Evolutionary conservation across 345 rosid genomes (phyloP).

Genomic region (Corchorus olitorius): DNA sequence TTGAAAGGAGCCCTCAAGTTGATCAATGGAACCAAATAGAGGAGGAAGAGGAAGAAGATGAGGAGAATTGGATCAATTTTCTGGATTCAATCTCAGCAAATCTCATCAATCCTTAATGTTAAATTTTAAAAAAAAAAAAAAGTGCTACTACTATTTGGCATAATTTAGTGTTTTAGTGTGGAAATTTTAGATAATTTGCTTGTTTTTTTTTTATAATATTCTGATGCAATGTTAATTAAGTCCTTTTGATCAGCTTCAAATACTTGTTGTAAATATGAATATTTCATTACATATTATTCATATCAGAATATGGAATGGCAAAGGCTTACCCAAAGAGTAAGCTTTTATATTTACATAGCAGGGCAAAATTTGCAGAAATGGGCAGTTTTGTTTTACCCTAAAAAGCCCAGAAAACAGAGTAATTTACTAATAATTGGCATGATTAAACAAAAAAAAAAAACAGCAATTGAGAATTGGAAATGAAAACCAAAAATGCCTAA

Average conservation of each 20-base stretch:
- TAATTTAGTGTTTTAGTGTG: constrained; percentile 2
- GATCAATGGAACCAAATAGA: constrained; percentile 40
- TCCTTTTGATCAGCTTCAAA: constrained; percentile 18
- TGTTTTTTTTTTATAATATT: constrained; percentile 14
- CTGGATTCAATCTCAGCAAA: constrained; percentile 61
- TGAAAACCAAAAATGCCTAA: no score
- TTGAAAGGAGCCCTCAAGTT: constrained; percentile 46
- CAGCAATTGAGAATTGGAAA: no score
- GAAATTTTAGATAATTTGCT: constrained; percentile 4
- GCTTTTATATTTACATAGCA: background rate
- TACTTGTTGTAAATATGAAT: constrained; percentile 29
- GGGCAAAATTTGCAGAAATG: background rate
- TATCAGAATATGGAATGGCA: background rate
- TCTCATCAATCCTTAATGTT: constrained; percentile 40
- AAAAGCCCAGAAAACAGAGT: no score
- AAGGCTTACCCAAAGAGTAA: constrained; percentile 17
- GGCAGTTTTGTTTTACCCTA: background rate
- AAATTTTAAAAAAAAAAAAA: background rate
- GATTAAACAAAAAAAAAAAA: no score
- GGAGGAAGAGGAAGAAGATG: constrained; percentile 63
- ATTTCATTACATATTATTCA: background rate
- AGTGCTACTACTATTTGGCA: background rate
- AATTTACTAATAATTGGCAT: no score
- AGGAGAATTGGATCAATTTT: constrained; percentile 65
- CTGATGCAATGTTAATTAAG: constrained; percentile 3